Base-by-base conservation (phyloP, 2,329 filamentous ascomycete genomes). In the Colletotrichum tofieldiae region DNA sequence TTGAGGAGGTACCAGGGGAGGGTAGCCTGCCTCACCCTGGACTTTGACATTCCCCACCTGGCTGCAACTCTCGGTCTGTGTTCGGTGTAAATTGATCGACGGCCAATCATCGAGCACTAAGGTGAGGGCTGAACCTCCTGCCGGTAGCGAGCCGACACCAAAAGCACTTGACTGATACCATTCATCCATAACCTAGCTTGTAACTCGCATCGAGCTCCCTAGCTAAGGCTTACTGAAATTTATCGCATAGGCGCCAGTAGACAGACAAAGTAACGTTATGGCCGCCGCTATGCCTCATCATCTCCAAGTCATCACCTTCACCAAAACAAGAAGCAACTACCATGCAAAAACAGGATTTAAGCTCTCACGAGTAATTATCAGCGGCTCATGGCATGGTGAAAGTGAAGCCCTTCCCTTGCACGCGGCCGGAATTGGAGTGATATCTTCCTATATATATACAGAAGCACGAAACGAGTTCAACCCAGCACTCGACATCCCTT, bases 371-470 rank as follows among this genome's bases (percentile, higher is more conserved):
- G 16, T 37, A 47, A 51, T 58, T 37, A 35, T 54, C 39, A 64
- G 75, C 64, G 49, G 51, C 49, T n/a, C 23, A 43, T 43, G 26
- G 61, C 26, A 32, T 16, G 12, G 37, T 54, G n/a, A 56, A 55
- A 45, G 37, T 45, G 20, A 37, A 41, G 29, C 20, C 62, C 39
- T 45, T 37, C 51, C 49, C 39, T 41, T 65, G 51, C 26, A 37
- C 16, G 35, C 47, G 35, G 61, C 61, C 18, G 39, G 62, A 37
- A 45, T 29, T 39, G 49, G 37, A 29, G 20, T 58, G 32, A 47
- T 41, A 63, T 52, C 51, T 45, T 65, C 62, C 16, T 65, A 60
- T 71, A 49, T 71, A 71, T 66, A 39, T 71, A 67, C 67, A 71
- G 62, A 71, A 71, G 49, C 67, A 59, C 67, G 29, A n/a, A 47